Base-by-base conservation (phyloP, 1,284 basidiomycete species). In the Cutaneotrichosporon spelunceum region DNA sequence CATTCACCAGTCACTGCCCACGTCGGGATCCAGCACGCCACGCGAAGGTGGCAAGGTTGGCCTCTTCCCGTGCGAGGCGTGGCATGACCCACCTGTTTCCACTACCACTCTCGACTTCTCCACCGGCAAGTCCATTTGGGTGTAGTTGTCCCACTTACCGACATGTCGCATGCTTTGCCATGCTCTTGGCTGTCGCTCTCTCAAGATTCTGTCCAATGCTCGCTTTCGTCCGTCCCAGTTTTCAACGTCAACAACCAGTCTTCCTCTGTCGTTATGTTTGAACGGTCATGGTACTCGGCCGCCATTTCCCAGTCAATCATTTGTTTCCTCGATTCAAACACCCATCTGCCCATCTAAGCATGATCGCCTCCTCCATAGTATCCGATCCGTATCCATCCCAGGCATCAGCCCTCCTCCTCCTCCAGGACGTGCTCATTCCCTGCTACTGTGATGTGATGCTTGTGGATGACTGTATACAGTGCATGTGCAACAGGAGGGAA, bases 61-160 rank as follows among this genome's bases (percentile, higher is more conserved):
- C 24, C 24, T 47, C 45, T 4, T 47, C 24, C 26, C 24, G 24
- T 7, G 24, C 26, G 16, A 50, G 8, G 48, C 30, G 27, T 47
- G 24, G 42, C 30, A 13, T 24, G 16, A n/a, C 47, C 10, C 48
- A n/a, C 33, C 30, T 21, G n/a, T 29, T 19, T 50, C 26, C 14
- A 34, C 42, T 30, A 59, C 66, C 13, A 68, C 66, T 4, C 50
- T 70, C 34, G 70, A 71, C 39, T 74, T 72, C 55, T 71, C 70
- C 30, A 65, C 65, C 21, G 72, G 72, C 56, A 67, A 62, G 21
- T 74, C 72, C 7, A 72, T 73, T 50, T 74, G 72, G 72, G 23
- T 24, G 23, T 45, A 34, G 21, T 19, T 23, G 30, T 36, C n/a
- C 52, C 33, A 13, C 13, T 33, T 21, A 11, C 14, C 45, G 45